A percentile compares a stretch with the other conserved stretches of the same genome.
phyloP scores from a whole-genome alignment of 1,284 basidiomycete species.

The Sanghuangporus weigelae region DNA sequence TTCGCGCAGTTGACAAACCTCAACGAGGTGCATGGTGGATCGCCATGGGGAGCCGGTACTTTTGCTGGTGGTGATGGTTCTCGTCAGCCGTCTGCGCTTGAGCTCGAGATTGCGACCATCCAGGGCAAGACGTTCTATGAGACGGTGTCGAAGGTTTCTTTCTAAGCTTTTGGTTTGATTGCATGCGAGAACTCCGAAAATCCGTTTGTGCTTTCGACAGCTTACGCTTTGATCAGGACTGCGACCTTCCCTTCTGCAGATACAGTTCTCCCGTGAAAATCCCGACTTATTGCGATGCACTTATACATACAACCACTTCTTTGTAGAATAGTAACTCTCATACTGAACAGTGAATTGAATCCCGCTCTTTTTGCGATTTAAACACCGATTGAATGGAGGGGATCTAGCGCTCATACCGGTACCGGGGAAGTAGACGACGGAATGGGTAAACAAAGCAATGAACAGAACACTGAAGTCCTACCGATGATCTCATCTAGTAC shows the following conservation, averaged over 20 bases:
- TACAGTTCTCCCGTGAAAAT: not conserved
- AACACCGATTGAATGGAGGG: too few relatives aligned
- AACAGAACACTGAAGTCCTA: too few relatives aligned
- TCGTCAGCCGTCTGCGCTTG: slow-evolving; percentile 55
- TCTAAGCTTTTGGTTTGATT: slow-evolving; percentile 11
- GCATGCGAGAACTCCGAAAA: not conserved
- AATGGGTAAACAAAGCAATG: too few relatives aligned
- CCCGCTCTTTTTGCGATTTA: too few relatives aligned
- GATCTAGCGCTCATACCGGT: too few relatives aligned
- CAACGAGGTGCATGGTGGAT: slow-evolving; percentile 66
- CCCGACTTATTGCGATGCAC: not conserved
- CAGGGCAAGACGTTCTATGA: slow-evolving; percentile 63
- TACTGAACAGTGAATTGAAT: too few relatives aligned
- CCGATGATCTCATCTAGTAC: too few relatives aligned
- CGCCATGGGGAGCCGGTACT: slow-evolving; percentile 73
- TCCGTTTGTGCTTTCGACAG: too few relatives aligned
- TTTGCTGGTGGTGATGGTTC: slow-evolving; percentile 59
- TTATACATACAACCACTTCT: not conserved
- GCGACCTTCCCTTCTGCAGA: not conserved
- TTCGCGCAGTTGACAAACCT: slow-evolving; percentile 57
- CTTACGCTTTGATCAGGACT: not conserved
- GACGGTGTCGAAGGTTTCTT: slow-evolving; percentile 38
- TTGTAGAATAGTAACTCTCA: not conserved
- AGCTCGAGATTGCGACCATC: slow-evolving; percentile 57
- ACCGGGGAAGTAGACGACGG: too few relatives aligned